Evolutionary conservation across 2,329 filamentous ascomycete genomes (phyloP).

Genomic region (Aspergillus quadrilineatus): DNA sequence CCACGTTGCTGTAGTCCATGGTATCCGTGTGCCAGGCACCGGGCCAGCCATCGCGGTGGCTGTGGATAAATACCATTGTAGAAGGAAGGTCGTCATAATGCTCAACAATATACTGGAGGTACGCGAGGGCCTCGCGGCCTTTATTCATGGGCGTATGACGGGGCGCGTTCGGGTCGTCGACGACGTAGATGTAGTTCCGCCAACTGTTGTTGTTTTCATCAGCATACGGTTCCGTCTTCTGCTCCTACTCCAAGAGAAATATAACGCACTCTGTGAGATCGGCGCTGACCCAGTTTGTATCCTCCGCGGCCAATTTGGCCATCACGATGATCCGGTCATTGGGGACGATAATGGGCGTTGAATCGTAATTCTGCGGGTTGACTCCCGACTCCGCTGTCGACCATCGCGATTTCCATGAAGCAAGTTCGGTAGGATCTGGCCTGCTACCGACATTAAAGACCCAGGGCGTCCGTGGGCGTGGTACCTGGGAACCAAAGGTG

Average conservation of each 20-base stretch:
- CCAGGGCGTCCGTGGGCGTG: slow-evolving; percentile 28
- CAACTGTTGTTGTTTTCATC: slow-evolving; percentile 34
- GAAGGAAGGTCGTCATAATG: slow-evolving; percentile 51
- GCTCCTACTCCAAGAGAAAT: neutral
- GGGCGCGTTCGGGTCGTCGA: slow-evolving; percentile 35
- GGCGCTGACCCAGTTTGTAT: slow-evolving; percentile 48
- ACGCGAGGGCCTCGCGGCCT: slow-evolving; percentile 46
- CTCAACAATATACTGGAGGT: slow-evolving; percentile 49
- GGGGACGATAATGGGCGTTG: slow-evolving; percentile 30
- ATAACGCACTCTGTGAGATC: slow-evolving; percentile 43
- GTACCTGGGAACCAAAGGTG: slow-evolving; percentile 19
- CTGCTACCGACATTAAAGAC: slow-evolving; percentile 24
- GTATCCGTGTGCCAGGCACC: slow-evolving; percentile 59
- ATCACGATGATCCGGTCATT: slow-evolving; percentile 46
- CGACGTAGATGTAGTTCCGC: slow-evolving; percentile 47
- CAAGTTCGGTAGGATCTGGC: slow-evolving; percentile 2
- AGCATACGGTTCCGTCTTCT: neutral
- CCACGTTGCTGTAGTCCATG: slow-evolving; percentile 54
- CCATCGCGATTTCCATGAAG: slow-evolving; percentile 10
- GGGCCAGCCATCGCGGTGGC: slow-evolving; percentile 49
- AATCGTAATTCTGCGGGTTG: slow-evolving; percentile 24
- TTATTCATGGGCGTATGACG: slow-evolving; percentile 42
- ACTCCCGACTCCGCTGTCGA: slow-evolving; percentile 7
- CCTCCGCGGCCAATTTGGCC: slow-evolving; percentile 43
- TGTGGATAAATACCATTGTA: slow-evolving; percentile 56